phyloP scores from a whole-genome alignment of 2,329 filamentous ascomycete species.

The Monosporascus sp. region DNA sequence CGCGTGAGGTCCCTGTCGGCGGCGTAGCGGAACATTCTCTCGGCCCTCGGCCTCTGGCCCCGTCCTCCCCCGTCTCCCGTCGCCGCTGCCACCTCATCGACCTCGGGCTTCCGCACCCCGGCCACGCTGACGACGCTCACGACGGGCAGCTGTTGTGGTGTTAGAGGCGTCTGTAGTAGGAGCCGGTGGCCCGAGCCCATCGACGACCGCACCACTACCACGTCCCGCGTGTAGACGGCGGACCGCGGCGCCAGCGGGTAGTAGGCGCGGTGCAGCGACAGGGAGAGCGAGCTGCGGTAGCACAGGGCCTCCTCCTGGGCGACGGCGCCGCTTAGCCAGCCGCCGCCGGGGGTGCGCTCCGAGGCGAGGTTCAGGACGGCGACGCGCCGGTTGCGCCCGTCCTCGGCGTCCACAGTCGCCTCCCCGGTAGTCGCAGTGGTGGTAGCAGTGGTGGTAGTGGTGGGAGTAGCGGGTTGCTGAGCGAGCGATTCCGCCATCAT shows the following conservation, averaged over 20 bases:
- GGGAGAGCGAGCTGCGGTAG: conserved; percentile 42
- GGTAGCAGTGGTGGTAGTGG: conserved; percentile 15
- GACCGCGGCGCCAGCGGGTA: conserved; percentile 17
- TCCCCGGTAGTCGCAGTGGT: conserved; percentile 10
- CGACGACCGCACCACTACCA: conserved; percentile 24
- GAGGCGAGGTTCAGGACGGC: conserved; percentile 54
- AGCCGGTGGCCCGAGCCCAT: conserved; percentile 18
- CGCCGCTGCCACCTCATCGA: not conserved
- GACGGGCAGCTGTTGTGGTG: conserved; percentile 25
- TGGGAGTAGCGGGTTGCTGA: not conserved
- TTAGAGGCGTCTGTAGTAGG: conserved; percentile 4
- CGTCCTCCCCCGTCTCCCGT: not conserved
- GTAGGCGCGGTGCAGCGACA: conserved; percentile 24
- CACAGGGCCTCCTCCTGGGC: conserved; percentile 59
- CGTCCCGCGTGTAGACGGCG: conserved; percentile 27
- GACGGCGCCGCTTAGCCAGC: conserved; percentile 44
- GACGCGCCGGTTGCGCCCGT: conserved; percentile 24
- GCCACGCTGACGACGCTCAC: conserved; percentile 37
- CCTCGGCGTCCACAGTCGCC: not conserved
- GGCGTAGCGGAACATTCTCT: conserved; percentile 32
- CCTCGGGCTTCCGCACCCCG: conserved; percentile 17
- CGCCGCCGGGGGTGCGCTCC: conserved; percentile 42
- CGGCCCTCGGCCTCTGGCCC: conserved; percentile 4
- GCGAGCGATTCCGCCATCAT: conserved; percentile 20
- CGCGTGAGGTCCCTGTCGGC: conserved; percentile 49